Percentiles rank a stretch among this genome's conserved stretches.
Evolutionary conservation across 139 green algal species (phyloP).

Genomic region (Zygnema cylindricum): DNA sequence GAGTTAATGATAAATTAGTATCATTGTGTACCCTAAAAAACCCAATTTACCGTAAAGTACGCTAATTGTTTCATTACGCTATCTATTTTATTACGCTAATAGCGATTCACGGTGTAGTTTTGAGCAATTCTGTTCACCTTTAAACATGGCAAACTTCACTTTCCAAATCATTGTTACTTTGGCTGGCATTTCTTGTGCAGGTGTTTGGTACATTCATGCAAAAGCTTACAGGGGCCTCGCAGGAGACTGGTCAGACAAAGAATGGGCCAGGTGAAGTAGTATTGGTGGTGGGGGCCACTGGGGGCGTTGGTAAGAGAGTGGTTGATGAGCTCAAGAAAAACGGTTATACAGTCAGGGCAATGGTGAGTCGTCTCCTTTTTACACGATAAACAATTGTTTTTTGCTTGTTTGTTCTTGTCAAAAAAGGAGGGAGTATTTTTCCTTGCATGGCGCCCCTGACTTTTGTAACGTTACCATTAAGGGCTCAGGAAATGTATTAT

Average conservation of each 20-base stretch:
- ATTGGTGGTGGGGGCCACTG: constrained; percentile 80
- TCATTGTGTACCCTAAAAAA: too few relatives aligned
- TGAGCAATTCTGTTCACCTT: neutral
- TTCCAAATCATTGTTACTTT: neutral
- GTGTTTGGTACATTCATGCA: constrained; percentile 12
- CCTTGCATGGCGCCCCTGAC: neutral
- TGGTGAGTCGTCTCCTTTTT: constrained; percentile 65
- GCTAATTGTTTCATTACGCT: neutral
- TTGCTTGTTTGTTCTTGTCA: too few relatives aligned
- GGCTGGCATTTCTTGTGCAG: neutral
- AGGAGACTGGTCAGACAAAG: neutral
- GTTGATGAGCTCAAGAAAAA: constrained; percentile 74
- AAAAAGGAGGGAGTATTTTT: neutral
- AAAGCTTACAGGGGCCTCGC: constrained; percentile 24
- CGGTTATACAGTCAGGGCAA: constrained; percentile 74
- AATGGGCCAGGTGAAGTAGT: constrained; percentile 61
- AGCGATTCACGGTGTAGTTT: too few relatives aligned
- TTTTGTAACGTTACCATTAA: too few relatives aligned
- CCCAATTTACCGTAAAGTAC: too few relatives aligned
- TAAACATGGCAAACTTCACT: neutral
- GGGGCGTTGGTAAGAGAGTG: constrained; percentile 82
- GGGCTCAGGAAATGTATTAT: neutral
- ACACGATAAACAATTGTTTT: too few relatives aligned
- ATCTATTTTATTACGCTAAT: too few relatives aligned
- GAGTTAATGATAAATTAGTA: too few relatives aligned